Evolutionary conservation across 495 filamentous ascomycete genomes (phyloP), one percentile per base, ranked within the genome.

Genomic region (Paragyromitra xinjiangensis): DNA sequence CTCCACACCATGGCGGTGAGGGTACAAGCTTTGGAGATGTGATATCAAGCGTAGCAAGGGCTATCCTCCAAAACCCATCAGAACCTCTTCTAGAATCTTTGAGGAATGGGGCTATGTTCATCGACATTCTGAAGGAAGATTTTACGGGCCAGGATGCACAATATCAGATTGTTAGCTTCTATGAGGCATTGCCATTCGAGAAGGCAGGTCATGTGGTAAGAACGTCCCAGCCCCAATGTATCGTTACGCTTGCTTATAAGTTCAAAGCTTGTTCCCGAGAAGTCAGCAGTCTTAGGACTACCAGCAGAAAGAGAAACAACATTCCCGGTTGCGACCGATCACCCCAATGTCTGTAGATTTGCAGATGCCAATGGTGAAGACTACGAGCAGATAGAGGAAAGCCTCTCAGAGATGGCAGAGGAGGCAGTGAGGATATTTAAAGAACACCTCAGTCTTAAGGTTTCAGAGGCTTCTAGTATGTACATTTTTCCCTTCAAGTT

Each of bases 1-100:
- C 62, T 44, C 62, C 62, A 14, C 62, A 64, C 22, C 62, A 26
- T 14, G 62, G 59, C 34, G 59, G 62, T 45, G 62, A 48, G 22
- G 39, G 40, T 26, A 7, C 40, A 2, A 45, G 39, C 4, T 45
- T 64, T 64, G 62, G 62, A 45, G 22, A n/a, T n/a, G 37, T 64
- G 2, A 19, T 45, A 26, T 22, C 62, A 11, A 22, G 40, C 4
- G 40, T 45, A n/a, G 62, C 62, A 45, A 42, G 39, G 45, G 9
- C 14, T 16, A 22, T 64, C 48, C 8, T 45, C 9, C 37, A 37
- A 5, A 64, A n/a, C 11, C 62, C 62, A 26, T 26, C 39, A 12
- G 45, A 48, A 2, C 24, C 39, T 39, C 19, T 64, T 6, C 9
- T 64, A 3, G 24, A 48, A 26, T 64, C 62, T 5, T 26, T 64